phyloP scores from a whole-genome alignment of 192 early-diverging fungal species.

The Gamsiella multidivaricata region DNA sequence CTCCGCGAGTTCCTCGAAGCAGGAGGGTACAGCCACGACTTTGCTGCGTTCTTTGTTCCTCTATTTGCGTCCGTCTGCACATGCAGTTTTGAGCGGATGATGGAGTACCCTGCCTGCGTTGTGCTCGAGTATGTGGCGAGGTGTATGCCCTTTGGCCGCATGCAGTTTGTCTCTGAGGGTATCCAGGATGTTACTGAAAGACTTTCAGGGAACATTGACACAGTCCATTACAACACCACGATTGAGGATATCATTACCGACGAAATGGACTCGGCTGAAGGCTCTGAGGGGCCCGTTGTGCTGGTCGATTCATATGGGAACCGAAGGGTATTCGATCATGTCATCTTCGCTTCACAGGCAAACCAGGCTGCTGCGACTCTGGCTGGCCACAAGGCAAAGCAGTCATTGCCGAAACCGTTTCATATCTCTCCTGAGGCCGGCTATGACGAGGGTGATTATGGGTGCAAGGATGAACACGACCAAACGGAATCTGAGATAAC shows the following conservation, averaged over 20 bases:
- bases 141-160: slow-evolving; percentile 47
- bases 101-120: slow-evolving; percentile 47
- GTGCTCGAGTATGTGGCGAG: slow-evolving; percentile 50
- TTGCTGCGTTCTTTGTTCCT: slow-evolving; percentile 45
- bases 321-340: slow-evolving; percentile 27
- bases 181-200: slow-evolving; percentile 30
- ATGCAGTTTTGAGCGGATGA: slow-evolving; percentile 52
- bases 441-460: slow-evolving; percentile 4
- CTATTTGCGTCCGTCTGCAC: slow-evolving; percentile 53
- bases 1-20: slow-evolving; percentile 35
- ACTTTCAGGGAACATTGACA: slow-evolving; percentile 22
- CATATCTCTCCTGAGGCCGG: not conserved
- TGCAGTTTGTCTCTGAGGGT: slow-evolving; percentile 29
- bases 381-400: slow-evolving; percentile 5
- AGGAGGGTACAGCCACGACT: slow-evolving; percentile 44
- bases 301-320: slow-evolving; percentile 26
- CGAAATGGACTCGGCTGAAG: not conserved
- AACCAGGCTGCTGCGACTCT: slow-evolving; percentile 37
- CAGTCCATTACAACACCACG: slow-evolving; percentile 38
- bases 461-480: slow-evolving; percentile 10
- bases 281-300: slow-evolving; percentile 4
- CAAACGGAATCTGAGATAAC: slow-evolving; percentile 6
- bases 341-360: slow-evolving; percentile 51
- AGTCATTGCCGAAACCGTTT: slow-evolving; percentile 23
- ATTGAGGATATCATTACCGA: slow-evolving; percentile 12